Evolutionary conservation across 1,139 yeast species (phyloP), one percentile per base, ranked within the genome.

Genomic region (Suhomyces guaymorum): DNA sequence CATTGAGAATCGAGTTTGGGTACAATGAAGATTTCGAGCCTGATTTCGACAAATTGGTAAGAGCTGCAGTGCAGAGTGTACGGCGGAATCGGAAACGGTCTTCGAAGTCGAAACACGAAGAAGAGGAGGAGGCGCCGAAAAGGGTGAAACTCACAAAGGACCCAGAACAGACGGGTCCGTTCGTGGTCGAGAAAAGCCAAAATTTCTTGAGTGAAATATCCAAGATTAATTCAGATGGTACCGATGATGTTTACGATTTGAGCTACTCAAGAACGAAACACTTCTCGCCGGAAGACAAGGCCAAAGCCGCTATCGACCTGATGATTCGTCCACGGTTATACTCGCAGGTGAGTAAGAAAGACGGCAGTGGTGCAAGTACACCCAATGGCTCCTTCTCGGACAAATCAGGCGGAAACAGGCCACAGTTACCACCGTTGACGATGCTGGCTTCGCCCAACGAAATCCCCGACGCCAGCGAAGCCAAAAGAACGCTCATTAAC

Each of bases 31-130:
- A 73, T 3, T 68, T 75, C 18, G 63, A 79, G 24, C 63, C 68
- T 1, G 97, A 90, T 48, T 90, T 92, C 55, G 96, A 89, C 57
- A 84, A 83, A 56, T 72, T 92, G 28, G 97, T 92, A 0, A 68
- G 96, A 21, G 95, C 96, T 3, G 97, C 96, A 0, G 83, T 92
- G 17, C 98, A 92, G 44, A 67, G 74, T 42, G 77, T 68, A 2
- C 46, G 77, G 30, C 50, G 77, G 33, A 71, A 71, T 44, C 48
- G 77, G 15, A 71, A 71, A 41, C 43, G 77, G 37, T 61, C 69
- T 12, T 57, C 66, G 21, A 64, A 68, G 41, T 45, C 70, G 0
- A 48, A 43, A 12, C 34, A 27, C 26, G 28, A 28, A 2, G 55
- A 52, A 28, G 28, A 25, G 3, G 43, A 41, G 11, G n/a, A n/a